These are phyloP conservation scores for Neurospora terricola DNA, from an alignment of 495 filamentous ascomycete genomes.

Conservation along the genomic window DNA sequence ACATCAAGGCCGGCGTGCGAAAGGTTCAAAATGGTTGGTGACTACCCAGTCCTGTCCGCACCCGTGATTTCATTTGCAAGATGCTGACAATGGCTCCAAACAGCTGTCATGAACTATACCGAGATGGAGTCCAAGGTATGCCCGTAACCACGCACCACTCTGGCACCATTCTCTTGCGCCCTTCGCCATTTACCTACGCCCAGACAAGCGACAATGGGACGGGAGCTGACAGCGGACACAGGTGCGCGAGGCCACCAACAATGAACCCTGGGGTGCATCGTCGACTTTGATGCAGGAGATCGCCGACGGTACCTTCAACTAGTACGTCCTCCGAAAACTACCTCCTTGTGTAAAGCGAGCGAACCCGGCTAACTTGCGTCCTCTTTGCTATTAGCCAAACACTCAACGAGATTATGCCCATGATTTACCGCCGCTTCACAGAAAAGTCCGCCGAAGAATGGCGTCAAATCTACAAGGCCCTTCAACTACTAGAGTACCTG, in stretches of 20 bases:
- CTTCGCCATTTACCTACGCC: constrained; percentile 17
- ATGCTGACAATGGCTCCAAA: constrained; percentile 4
- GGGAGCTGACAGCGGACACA: constrained; percentile 20
- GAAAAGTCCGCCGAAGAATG: constrained; percentile 98
- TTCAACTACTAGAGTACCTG: constrained; percentile 94
- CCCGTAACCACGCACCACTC: background rate
- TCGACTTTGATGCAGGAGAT: constrained; percentile 90
- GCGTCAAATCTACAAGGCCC: constrained; percentile 97
- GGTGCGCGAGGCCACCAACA: constrained; percentile 96
- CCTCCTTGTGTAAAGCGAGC: background rate
- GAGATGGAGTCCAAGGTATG: constrained; percentile 96
- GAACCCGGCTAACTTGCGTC: background rate
- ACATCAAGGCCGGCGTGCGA: constrained; percentile 91
- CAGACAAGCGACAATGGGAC: background rate
- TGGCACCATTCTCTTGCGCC: background rate
- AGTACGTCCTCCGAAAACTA: constrained; percentile 49
- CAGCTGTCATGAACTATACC: constrained; percentile 99
- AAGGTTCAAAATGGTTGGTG: constrained; percentile 94
- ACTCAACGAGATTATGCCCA: constrained; percentile 98
- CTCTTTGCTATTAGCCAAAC: constrained; percentile 54
- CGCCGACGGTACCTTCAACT: constrained; percentile 94
- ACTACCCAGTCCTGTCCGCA: background rate
- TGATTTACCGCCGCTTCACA: constrained; percentile 99
- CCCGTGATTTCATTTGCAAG: background rate
- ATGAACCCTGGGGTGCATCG: constrained; percentile 93